phyloP scores from a whole-genome alignment of 176 grass and related monocot genomes.

The Typha latifolia region DNA sequence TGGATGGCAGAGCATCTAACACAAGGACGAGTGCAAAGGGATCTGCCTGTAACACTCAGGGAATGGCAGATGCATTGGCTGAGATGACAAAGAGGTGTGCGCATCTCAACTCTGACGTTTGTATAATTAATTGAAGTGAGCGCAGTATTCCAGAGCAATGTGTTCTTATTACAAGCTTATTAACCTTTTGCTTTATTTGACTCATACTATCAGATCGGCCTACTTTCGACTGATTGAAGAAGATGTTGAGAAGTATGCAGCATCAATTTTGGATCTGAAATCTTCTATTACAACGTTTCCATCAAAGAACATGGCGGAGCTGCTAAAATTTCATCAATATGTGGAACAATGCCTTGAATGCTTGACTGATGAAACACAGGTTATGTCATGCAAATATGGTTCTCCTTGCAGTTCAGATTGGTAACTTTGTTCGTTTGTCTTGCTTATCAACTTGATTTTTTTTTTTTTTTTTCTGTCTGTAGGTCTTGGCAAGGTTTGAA shows the following conservation, averaged over 20 bases:
- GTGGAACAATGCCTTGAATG: slow-evolving; percentile 37
- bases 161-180: neutral
- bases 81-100: slow-evolving; percentile 56
- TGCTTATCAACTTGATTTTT: neutral
- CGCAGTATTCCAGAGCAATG: no score
- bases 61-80: slow-evolving; percentile 62
- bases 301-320: slow-evolving; percentile 45
- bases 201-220: slow-evolving; percentile 34
- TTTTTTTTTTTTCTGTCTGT: neutral
- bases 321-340: slow-evolving; percentile 35
- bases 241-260: slow-evolving; percentile 40
- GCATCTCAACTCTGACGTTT: neutral
- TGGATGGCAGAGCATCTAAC: slow-evolving; percentile 14
- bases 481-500: slow-evolving; percentile 63
- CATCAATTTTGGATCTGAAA: slow-evolving; percentile 38
- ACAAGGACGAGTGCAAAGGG: slow-evolving; percentile 24
- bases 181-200: neutral
- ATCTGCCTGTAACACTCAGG: slow-evolving; percentile 11
- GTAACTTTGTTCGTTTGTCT: no score
- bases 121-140: no score
- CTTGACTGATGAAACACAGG: slow-evolving; percentile 69
- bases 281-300: slow-evolving; percentile 33
- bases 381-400: neutral
- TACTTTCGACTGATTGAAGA: slow-evolving; percentile 69
- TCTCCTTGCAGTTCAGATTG: no score